These are phyloP conservation scores for Priceomyces melissophilus DNA, from an alignment of 805 yeast species.

Conservation along the genomic window DNA sequence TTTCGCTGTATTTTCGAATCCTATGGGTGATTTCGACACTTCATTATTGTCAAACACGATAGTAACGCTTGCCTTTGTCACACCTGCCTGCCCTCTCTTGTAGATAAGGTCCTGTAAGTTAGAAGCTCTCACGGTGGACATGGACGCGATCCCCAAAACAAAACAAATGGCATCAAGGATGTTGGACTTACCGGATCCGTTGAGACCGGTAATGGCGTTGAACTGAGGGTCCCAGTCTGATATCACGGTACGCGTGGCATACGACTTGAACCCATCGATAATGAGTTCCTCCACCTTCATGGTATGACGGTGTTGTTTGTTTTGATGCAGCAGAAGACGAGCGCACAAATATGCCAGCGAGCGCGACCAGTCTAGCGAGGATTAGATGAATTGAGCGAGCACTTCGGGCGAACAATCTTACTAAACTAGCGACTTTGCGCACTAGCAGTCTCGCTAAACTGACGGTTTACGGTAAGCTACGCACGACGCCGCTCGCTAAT, in stretches of 20 bases:
- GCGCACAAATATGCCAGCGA: too few relatives aligned
- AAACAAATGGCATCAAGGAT: constrained; percentile 96
- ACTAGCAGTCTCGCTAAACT: too few relatives aligned
- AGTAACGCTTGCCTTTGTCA: constrained; percentile 94
- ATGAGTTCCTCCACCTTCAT: constrained; percentile 97
- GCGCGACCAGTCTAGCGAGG: too few relatives aligned
- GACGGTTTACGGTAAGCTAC: too few relatives aligned
- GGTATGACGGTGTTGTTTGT: constrained; percentile 30
- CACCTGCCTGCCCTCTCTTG: constrained; percentile 97
- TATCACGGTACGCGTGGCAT: constrained; percentile 93
- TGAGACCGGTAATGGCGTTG: constrained; percentile 95
- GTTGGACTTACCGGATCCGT: constrained; percentile 97
- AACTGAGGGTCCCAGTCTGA: constrained; percentile 95
- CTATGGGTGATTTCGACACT: constrained; percentile 74
- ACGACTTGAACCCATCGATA: constrained; percentile 96
- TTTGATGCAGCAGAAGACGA: too few relatives aligned
- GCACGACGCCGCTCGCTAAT: too few relatives aligned
- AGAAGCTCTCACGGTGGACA: constrained; percentile 93
- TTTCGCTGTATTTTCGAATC: constrained; percentile 71
- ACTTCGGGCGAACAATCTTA: too few relatives aligned
- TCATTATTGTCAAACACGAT: constrained; percentile 91
- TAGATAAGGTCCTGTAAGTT: constrained; percentile 91
- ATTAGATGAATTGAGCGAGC: too few relatives aligned
- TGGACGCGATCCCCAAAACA: constrained; percentile 93
- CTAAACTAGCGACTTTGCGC: too few relatives aligned